A percentile compares a stretch with the other conserved stretches of the same genome.
phyloP scores from a whole-genome alignment of 2,329 filamentous ascomycete genomes.

The Didymellaceae sp. region DNA sequence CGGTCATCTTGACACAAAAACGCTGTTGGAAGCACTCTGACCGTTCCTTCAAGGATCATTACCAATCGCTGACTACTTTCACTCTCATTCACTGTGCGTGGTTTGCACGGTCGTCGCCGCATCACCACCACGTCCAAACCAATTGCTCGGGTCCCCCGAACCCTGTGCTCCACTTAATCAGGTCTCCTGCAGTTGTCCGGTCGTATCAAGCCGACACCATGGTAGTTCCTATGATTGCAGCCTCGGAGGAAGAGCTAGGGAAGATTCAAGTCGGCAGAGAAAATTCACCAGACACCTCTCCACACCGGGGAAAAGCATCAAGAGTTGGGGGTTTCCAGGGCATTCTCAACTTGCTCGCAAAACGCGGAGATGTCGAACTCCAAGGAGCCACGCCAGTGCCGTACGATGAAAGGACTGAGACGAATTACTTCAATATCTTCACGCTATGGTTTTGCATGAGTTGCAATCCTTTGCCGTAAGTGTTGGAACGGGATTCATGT shows the following conservation, averaged over 20 bases:
- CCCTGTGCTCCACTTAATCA: constrained; percentile 9
- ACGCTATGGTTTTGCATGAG: constrained; percentile 67
- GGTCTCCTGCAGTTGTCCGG: not conserved
- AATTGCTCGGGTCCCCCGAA: constrained; percentile 6
- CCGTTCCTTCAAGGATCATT: not conserved
- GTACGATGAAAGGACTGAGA: constrained; percentile 60
- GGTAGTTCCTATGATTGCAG: constrained; percentile 19
- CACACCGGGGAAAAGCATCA: constrained; percentile 3
- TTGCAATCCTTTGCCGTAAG: constrained; percentile 64
- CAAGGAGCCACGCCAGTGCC: constrained; percentile 64
- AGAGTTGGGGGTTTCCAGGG: constrained; percentile 23
- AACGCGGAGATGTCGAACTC: constrained; percentile 40
- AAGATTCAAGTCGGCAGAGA: constrained; percentile 15
- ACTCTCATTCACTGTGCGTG: not conserved
- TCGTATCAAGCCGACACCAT: constrained; percentile 9
- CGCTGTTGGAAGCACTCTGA: constrained; percentile 3
- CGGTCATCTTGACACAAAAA: not conserved
- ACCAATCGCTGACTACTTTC: not conserved
- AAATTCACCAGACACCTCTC: not conserved
- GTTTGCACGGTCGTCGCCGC: not conserved
- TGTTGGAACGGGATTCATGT: not conserved
- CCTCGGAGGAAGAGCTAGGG: constrained; percentile 16
- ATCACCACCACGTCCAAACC: not conserved
- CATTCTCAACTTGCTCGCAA: constrained; percentile 28
- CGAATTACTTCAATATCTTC: constrained; percentile 62